Percentiles rank a stretch among this genome's conserved stretches.
Evolutionary conservation across 495 filamentous ascomycete species (phyloP).

Genomic region (Aspergillus sclerotiicarbonarius): DNA sequence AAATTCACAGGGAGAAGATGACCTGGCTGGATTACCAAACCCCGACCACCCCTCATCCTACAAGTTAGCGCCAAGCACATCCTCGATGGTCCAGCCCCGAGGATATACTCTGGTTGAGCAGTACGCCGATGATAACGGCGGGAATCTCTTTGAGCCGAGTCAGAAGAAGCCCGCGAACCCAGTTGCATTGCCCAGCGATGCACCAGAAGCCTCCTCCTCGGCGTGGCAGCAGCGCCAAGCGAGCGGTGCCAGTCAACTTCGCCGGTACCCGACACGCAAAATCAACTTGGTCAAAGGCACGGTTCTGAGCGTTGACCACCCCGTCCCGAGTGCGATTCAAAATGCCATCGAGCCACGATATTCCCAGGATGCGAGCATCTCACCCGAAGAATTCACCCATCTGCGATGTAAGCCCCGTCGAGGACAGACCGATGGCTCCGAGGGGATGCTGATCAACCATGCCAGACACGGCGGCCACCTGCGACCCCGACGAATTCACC

Average conservation of each 20-base stretch:
- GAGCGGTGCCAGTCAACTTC: slow-evolving; percentile 57
- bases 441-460: slow-evolving; percentile 63
- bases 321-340: slow-evolving; percentile 85
- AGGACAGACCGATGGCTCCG: not conserved
- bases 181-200: not conserved
- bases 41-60: not conserved
- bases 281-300: slow-evolving; percentile 84
- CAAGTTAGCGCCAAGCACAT: not conserved
- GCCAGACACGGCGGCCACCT: slow-evolving; percentile 91
- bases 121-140: not conserved
- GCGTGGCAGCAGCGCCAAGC: slow-evolving; percentile 71
- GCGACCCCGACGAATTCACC: slow-evolving; percentile 96
- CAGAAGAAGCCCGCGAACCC: no score
- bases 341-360: slow-evolving; percentile 83
- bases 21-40: not conserved
- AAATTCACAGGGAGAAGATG: not conserved
- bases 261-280: slow-evolving; percentile 80
- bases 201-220: slow-evolving; percentile 19
- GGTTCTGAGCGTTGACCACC: slow-evolving; percentile 86
- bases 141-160: no score
- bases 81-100: not conserved
- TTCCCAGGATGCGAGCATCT: slow-evolving; percentile 60
- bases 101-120: not conserved
- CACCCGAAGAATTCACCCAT: slow-evolving; percentile 76
- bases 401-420: slow-evolving; percentile 63